Evolutionary conservation across 139 green algal species (phyloP), one percentile per base, ranked within the genome.

Genomic region (Asterochloris sp.): DNA sequence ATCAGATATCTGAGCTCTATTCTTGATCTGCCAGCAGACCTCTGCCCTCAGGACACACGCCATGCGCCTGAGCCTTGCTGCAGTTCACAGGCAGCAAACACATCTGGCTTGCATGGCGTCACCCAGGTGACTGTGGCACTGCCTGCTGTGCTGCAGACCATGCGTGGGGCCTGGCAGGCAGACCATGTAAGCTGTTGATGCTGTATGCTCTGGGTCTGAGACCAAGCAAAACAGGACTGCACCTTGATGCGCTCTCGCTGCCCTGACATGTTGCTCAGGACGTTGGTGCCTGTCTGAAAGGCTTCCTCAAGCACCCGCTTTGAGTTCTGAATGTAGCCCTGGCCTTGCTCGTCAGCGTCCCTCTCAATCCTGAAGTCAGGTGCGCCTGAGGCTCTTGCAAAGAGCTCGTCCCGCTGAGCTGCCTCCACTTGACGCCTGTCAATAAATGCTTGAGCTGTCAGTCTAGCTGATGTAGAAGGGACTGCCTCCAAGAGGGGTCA

Each of bases 201-300:
- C 17, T 21, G 19, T 23, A 71, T 6, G 66, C 66, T 61, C 23
- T 54, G n/a, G 0, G 6, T 8, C 38, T 54, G 61, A 61, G 60
- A 17, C 24, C 26, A 17, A 23, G 38, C 12, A 75, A 62, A 11
- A 62, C 14, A 24, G 28, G 67, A 38, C 63, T 69, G 38, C 79
- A 94, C 90, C 92, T 98, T 98, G 4, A 98, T 83, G 0, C 90
- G 82, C 74, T 98, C 94, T 15, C 92, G 83, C 80, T 92, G 94
- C 6, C 86, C 85, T 0, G 89, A 78, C 95, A 98, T 98, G 84
- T 71, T 87, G 24, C 63, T 73, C 11, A 98, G 83, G 63, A 97
- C 92, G 78, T 85, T 87, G 60, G 86, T 84, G 9, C 95, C 95
- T 24, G 88, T 89, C 69, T 95, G 86, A 47, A 92, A 95, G 24